Percentiles rank a stretch among this genome's conserved stretches.
Conservation (phyloP, 2,329 filamentous ascomycete genomes). For the Blastomyces parvus region DNA sequence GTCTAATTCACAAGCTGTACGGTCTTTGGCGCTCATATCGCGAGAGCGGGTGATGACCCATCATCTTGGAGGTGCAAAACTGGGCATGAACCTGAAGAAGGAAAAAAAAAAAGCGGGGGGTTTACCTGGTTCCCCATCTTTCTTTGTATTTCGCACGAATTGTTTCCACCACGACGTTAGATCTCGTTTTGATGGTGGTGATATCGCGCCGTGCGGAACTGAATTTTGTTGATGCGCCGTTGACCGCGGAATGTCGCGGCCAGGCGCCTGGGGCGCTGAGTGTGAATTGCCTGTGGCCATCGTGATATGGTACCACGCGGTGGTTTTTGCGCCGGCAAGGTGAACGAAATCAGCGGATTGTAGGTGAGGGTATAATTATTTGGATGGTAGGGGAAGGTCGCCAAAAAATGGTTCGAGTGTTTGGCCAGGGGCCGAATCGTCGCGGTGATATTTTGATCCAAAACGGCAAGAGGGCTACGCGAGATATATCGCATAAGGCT, state of each 20-base stretch:
- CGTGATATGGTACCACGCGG: not conserved
- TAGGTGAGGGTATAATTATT: not conserved
- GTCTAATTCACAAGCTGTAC: not conserved
- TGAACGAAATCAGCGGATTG: not conserved
- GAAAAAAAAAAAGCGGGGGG: constrained; percentile 7
- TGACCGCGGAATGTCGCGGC: not conserved
- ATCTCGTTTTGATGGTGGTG: constrained; percentile 75
- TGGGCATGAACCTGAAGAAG: not conserved
- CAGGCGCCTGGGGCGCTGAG: not conserved
- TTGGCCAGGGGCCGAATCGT: not conserved
- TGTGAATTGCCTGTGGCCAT: constrained; percentile 5
- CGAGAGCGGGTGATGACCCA: not conserved
- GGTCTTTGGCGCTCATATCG: not conserved
- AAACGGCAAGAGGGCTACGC: not conserved
- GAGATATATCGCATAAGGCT: not conserved
- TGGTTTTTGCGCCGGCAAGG: not conserved
- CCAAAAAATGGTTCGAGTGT: not conserved
- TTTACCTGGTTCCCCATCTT: constrained; percentile 55
- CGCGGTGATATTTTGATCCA: not conserved
- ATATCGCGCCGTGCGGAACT: constrained; percentile 46
- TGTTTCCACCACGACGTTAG: constrained; percentile 95
- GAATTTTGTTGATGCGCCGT: constrained; percentile 18
- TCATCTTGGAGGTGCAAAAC: not conserved
- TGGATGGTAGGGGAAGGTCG: not conserved
- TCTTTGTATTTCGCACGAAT: constrained; percentile 65